These are phyloP conservation scores for Kodamaea leandrae DNA, from an alignment of 805 yeast genomes.

Conservation along the genomic window DNA sequence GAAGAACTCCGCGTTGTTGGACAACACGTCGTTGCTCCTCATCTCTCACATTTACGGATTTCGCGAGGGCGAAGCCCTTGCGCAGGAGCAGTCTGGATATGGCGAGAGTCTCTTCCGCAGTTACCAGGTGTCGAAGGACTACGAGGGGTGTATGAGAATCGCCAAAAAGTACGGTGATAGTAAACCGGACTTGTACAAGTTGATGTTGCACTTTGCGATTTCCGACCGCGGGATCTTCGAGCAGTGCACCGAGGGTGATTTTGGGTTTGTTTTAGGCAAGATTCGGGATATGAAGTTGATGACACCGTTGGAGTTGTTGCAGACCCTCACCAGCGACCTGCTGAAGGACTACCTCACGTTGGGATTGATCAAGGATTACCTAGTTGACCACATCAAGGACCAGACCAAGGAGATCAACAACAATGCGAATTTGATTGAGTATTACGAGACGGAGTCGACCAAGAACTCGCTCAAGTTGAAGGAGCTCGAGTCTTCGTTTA, in stretches of 20 bases:
- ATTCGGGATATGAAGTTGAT: conserved; percentile 53
- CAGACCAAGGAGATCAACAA: conserved; percentile 67
- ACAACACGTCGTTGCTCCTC: conserved; percentile 52
- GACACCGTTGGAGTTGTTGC: conserved; percentile 76
- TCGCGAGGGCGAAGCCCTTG: conserved; percentile 46
- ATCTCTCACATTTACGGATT: conserved; percentile 58
- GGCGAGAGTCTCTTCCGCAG: conserved; percentile 68
- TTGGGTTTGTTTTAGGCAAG: conserved; percentile 49
- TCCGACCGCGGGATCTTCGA: conserved; percentile 52
- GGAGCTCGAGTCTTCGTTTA: conserved; percentile 46
- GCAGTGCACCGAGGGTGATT: conserved; percentile 49
- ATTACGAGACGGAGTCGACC: conserved; percentile 65
- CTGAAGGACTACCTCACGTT: conserved; percentile 54
- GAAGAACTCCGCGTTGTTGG: conserved; percentile 49
- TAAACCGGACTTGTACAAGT: conserved; percentile 63
- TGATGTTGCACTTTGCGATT: conserved; percentile 62
- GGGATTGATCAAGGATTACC: conserved; percentile 68
- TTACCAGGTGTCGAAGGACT: conserved; percentile 55
- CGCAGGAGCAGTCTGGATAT: conserved; percentile 40
- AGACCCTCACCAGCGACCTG: conserved; percentile 53
- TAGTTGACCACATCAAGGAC: conserved; percentile 57
- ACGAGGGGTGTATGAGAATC: conserved; percentile 54
- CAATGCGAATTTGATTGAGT: conserved; percentile 60
- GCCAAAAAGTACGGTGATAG: conserved; percentile 57
- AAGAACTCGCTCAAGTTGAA: conserved; percentile 53